Conservation (phyloP, 352 stramenopile genomes). For the Blastocystis sp. region DNA sequence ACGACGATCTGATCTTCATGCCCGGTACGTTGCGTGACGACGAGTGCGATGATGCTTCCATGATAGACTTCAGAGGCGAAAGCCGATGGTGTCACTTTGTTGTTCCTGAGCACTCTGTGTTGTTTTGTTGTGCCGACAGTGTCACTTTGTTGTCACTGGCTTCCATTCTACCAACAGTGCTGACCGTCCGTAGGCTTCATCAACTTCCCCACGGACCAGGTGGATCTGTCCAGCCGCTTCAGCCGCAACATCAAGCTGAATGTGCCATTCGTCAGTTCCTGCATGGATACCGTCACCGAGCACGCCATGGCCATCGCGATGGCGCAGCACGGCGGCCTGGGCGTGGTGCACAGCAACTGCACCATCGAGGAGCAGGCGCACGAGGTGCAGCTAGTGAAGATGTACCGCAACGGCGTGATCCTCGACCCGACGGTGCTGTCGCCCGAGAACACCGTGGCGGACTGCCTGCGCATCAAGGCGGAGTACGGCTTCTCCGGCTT, state of each 20-base stretch:
- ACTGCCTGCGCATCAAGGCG: slow-evolving; percentile 90
- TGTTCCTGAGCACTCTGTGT: no score
- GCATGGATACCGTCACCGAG: slow-evolving; percentile 99
- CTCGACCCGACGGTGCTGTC: slow-evolving; percentile 61
- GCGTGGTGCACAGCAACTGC: slow-evolving; percentile 99
- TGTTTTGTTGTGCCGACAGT: no score
- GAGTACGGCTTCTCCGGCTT: slow-evolving; percentile 95
- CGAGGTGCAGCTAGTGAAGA: slow-evolving; percentile 79
- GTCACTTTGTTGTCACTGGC: slow-evolving; percentile 3
- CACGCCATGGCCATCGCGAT: slow-evolving; percentile 98
- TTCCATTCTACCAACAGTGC: slow-evolving; percentile 34
- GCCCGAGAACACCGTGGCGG: slow-evolving; percentile 82
- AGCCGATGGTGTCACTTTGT: slow-evolving; percentile 7
- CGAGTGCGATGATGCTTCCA: slow-evolving; percentile 48
- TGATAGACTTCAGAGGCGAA: slow-evolving; percentile 56
- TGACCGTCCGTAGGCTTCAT: slow-evolving; percentile 80
- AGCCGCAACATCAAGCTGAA: slow-evolving; percentile 90
- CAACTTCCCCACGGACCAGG: slow-evolving; percentile 87
- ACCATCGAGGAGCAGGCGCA: slow-evolving; percentile 91
- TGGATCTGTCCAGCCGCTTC: slow-evolving; percentile 87
- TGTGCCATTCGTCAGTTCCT: slow-evolving; percentile 78
- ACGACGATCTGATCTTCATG: slow-evolving; percentile 82
- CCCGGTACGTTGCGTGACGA: slow-evolving; percentile 71
- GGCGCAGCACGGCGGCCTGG: slow-evolving; percentile 95
- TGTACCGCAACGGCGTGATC: slow-evolving; percentile 72